Evolutionary conservation across 768 basidiomycete genomes (phyloP), one percentile per base, ranked within the genome.

Genomic region (Fomitopsis serialis): DNA sequence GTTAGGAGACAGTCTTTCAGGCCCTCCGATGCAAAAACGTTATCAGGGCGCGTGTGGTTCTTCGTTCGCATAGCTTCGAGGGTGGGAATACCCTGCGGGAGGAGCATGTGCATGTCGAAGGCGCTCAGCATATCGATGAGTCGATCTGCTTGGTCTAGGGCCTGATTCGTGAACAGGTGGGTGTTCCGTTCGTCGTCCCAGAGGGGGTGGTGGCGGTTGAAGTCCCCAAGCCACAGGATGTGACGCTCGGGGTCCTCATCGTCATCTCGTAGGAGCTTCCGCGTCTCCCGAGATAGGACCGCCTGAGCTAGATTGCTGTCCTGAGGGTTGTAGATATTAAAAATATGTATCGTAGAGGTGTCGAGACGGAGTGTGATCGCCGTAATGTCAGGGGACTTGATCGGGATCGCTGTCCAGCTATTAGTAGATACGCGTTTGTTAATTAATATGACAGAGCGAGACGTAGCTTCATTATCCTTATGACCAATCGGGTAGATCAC

Each of bases 291-390:
- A n/a, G n/a, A n/a, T 0, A 70, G 48, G 0, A 58, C 61, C 8
- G 59, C 29, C 22, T 65, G 40, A n/a, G n/a, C n/a, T n/a, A n/a
- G n/a, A n/a, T n/a, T n/a, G 50, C 70, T 40, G 1, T 54, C 54
- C 15, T 68, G 58, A 58, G 72, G 63, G 34, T 70, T 70, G 60
- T 77, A 77, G 2, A 75, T 57, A 60, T 74, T 76, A 64, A 73
- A 61, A 0, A 75, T 61, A 7, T 55, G 23, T 29, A 73, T 8
- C 2, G 19, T 53, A 0, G 63, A 61, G 1, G 47, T 46, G 11
- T 15, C 25, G 2, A 58, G 62, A 1, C 8, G 24, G 4, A 72
- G 15, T 7, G 62, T 50, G 15, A 72, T 53, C 2, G 58, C 70
- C 0, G 64, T 65, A n/a, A 73, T 55, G 61, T 74, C 56, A 53